Evolutionary conservation across 1,284 basidiomycete genomes (phyloP), one percentile per base, ranked within the genome.

Genomic region (Malassezia restricta): DNA sequence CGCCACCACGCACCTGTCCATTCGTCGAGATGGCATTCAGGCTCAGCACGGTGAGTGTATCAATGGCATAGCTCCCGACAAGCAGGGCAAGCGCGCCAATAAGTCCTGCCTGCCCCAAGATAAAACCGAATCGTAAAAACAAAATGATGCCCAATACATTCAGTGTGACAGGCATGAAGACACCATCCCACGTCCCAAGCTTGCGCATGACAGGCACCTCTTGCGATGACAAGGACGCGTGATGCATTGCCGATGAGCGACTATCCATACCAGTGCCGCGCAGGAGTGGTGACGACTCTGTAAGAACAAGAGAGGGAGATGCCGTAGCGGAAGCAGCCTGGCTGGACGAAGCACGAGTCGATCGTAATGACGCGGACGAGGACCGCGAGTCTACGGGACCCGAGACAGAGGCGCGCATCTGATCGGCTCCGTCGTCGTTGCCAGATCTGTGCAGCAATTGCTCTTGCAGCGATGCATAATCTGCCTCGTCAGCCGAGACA

Each of bases 101-200:
- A 40, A 72, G 52, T 14, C 70, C 70, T 2, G 65, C 66, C 51
- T 72, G 70, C 3, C 70, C 70, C 3, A 72, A 54, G 42, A 72
- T 64, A 50, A 72, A 72, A 20, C 70, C 70, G 49, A 72, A 72
- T 41, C 70, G 66, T 32, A 72, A 51, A 43, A 72, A 72, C 50
- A 72, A 58, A 35, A 72, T 72, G 55, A 72, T 70, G 37, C 70
- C 68, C 29, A 72, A 54, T 42, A 72, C 70, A 57, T 71, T 72
- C 40, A 72, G 63, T 51, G 65, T 66, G 57, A 71, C 68, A 11
- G 69, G 69, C 59, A 72, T 63, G 31, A 72, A 72, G 30, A 72
- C 69, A 35, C 69, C 69, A 38, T 71, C 66, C 64, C 66, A 72
- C 8, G 69, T 72, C 5, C 69, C 69, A 3, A 72, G 62, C 54